Base-by-base conservation (phyloP, 768 basidiomycete species). In the Imleria badia region DNA sequence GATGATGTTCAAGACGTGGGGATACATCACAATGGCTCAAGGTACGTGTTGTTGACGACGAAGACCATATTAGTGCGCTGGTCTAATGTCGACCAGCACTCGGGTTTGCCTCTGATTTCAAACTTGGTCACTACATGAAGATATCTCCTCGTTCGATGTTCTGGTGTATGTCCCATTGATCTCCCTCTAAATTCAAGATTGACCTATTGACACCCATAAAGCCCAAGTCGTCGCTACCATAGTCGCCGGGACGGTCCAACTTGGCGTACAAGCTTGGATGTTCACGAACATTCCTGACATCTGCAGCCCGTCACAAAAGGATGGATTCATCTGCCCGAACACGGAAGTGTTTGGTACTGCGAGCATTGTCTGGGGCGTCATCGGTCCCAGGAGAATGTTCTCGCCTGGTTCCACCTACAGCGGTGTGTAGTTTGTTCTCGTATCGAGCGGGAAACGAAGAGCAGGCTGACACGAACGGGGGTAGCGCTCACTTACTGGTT, bases 1-100 rank as follows among this genome's bases (percentile, higher is more conserved):
- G 81, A 86, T 89, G 87, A 83, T 89, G 80, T 88, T 85, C 75
- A 86, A 86, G 73, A 85, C 80, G 5, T 87, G 80, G 72, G 85
- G 83, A n/a, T 87, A 87, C 64, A 79, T 85, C 41, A 81, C 84
- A 1, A 81, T 85, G 81, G 59, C 73, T 20, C 79, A 80, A 74
- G 65, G 65, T 59, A 13, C 11, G 56, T 31, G 33, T 19, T 13
- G 5, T 41, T 23, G 34, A 14, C 11, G 10, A 15, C 13, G 10
- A 15, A 11, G 22, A 34, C 1, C 8, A 22, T 6, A 3, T 0
- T 9, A 8, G 3, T 29, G 9, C 11, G 19, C 6, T 33, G 51
- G 31, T 47, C 50, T 53, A 12, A 63, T 33, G 3, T 44, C 10
- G 12, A 17, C 11, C 45, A 55, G 87, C 85, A 2, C 78, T 89